Evolutionary conservation across 768 basidiomycete species (phyloP), one percentile per base, ranked within the genome.

Genomic region (Auriscalpium vulgare): DNA sequence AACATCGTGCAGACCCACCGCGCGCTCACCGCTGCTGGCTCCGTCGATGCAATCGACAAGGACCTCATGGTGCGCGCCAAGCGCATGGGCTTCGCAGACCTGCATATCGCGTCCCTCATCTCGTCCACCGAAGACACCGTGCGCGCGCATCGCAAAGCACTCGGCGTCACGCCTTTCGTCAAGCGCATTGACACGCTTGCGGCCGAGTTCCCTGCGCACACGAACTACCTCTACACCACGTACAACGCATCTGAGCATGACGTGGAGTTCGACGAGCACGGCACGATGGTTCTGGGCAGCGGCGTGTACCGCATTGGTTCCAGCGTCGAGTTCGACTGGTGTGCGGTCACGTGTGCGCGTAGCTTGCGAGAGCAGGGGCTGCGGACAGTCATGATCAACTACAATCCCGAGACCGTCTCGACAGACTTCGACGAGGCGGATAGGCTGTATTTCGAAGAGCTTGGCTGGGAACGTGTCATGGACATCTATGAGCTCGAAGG

Each of bases 361-460:
- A 88, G 88, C 68, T 82, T 99, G 54, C 81, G 94, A 65, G 83
- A 88, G 61, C 90, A 93, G 82, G 94, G 95, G 69, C 87, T 89
- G 68, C 85, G 85, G 73, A 97, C 97, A 46, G 85, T 99, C 75
- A 98, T 98, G 95, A 81, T 99, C 80, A 99, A 99, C 78, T 99
- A 99, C 74, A 99, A 98, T 73, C 95, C 95, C 9, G 97, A 99
- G 74, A 99, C 97, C 4, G 97, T 98, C 44, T 97, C 95, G 8
- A 99, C 97, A 56, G 97, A 98, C 71, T 99, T 95, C 70, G 97
- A 99, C 66, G 97, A 99, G 74, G 97, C 97, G n/a, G 97, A 98
- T 66, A 78, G 97, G 56, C 75, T 99, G 48, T 99, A 99, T 77
- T 99, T 99, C 68, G 97, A 99, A 70, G 95, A 98, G 69, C 83